Conservation (phyloP, 2,329 filamentous ascomycete species). For the Dactylellina sp. region DNA sequence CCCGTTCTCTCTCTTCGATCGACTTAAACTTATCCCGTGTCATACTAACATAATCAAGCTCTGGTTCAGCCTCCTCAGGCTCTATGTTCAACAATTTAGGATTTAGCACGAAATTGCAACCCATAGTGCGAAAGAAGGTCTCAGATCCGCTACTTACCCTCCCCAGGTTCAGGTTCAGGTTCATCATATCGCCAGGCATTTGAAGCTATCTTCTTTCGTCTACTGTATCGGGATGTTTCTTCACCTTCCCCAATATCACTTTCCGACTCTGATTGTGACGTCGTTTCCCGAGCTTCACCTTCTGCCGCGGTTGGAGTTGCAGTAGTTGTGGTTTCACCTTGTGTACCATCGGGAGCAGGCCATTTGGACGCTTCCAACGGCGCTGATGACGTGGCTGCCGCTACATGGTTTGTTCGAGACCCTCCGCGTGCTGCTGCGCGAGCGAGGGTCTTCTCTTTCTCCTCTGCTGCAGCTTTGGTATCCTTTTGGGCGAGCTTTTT, state of each 20-base stretch:
- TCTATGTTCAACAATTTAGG: slow-evolving; percentile 50
- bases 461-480: slow-evolving; percentile 55
- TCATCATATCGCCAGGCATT: slow-evolving; percentile 72
- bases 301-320: slow-evolving; percentile 52
- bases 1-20: slow-evolving; percentile 55
- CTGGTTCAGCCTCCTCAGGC: slow-evolving; percentile 57
- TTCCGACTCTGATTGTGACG: slow-evolving; percentile 52
- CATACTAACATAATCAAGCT: slow-evolving; percentile 60
- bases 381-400: slow-evolving; percentile 50
- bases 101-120: slow-evolving; percentile 33
- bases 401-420: slow-evolving; percentile 46
- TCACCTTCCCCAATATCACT: slow-evolving; percentile 35
- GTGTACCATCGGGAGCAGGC: slow-evolving; percentile 39
- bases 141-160: slow-evolving; percentile 63
- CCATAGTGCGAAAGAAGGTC: too few relatives aligned
- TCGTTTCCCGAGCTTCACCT: slow-evolving; percentile 45
- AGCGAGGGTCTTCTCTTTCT: slow-evolving; percentile 58
- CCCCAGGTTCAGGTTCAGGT: slow-evolving; percentile 72
- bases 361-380: slow-evolving; percentile 51
- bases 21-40: slow-evolving; percentile 56
- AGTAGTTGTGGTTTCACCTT: slow-evolving; percentile 47
- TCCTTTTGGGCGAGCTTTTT: slow-evolving; percentile 58
- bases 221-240: slow-evolving; percentile 54
- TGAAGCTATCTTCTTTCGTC: slow-evolving; percentile 62
- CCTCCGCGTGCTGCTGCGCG: slow-evolving; percentile 47